phyloP scores from a whole-genome alignment of 306 rosid species.

The Ochetophila trinervis region DNA sequence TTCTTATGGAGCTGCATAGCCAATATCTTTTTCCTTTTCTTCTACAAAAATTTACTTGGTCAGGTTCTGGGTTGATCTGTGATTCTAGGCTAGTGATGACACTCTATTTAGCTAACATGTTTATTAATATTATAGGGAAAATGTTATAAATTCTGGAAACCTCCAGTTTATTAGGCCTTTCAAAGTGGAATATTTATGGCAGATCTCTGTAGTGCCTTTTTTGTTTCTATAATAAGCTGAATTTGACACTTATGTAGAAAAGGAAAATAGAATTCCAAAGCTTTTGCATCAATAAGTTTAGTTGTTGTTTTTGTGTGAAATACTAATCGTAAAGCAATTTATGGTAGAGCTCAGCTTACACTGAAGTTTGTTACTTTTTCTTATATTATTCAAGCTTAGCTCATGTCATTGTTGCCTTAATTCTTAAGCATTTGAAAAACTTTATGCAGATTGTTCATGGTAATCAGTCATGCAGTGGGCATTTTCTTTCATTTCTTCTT shows the following conservation, averaged over 20 bases:
- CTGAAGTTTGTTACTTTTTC: background rate
- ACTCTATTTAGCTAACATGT: background rate
- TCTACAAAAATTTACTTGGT: too few species aligned
- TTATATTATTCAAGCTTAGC: background rate
- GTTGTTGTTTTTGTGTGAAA: background rate
- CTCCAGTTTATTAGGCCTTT: too few species aligned
- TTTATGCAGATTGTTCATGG: constrained; percentile 85
- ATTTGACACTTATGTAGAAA: background rate
- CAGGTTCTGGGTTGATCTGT: too few species aligned
- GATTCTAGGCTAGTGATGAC: too few species aligned
- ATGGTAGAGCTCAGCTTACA: background rate
- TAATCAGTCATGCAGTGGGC: constrained; percentile 72
- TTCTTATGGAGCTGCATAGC: too few species aligned
- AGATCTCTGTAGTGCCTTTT: background rate
- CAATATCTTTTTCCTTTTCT: too few species aligned
- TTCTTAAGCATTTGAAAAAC: constrained; percentile 1
- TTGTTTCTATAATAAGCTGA: background rate
- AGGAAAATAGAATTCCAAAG: too few species aligned
- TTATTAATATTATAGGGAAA: background rate
- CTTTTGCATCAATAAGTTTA: too few species aligned
- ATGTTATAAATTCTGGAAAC: too few species aligned
- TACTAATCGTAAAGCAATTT: background rate
- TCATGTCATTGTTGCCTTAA: background rate
- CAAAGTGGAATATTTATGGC: background rate
- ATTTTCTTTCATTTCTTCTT: constrained; percentile 64